Conservation (phyloP, 1,284 basidiomycete genomes). For the Exobasidium cylindrosporum region DNA sequence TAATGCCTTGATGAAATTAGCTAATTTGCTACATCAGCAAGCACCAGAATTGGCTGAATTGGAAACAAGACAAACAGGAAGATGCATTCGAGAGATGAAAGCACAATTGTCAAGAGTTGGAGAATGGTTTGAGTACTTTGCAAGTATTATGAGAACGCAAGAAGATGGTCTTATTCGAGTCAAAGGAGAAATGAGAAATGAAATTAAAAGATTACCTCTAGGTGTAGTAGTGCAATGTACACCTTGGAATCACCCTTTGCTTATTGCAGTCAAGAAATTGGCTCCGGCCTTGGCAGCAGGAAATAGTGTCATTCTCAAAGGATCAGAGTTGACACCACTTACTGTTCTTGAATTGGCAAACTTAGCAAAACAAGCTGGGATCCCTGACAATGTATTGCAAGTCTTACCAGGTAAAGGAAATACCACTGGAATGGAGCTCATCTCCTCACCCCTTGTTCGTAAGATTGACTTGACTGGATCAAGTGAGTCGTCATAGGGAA, state of each 20-base stretch:
- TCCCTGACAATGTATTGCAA: conserved; percentile 64
- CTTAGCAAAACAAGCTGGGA: conserved; percentile 28
- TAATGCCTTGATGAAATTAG: conserved; percentile 19
- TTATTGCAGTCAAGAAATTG: conserved; percentile 78
- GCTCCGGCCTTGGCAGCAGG: conserved; percentile 34
- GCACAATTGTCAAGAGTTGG: conserved; percentile 23
- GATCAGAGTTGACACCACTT: conserved; percentile 30
- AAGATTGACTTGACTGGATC: conserved; percentile 82
- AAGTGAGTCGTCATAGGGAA: too few species aligned
- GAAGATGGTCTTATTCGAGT: conserved; percentile 61
- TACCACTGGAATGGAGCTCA: conserved; percentile 63
- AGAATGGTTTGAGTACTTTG: conserved; percentile 28
- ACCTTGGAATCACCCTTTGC: conserved; percentile 61
- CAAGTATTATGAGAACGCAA: conserved; percentile 14
- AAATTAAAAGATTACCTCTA: conserved; percentile 71
- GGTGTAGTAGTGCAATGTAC: conserved; percentile 79
- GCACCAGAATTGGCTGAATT: conserved; percentile 20
- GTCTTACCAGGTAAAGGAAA: conserved; percentile 70
- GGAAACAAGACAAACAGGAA: conserved; percentile 22
- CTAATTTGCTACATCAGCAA: conserved; percentile 18
- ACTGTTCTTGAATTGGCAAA: conserved; percentile 24
- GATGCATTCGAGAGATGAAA: conserved; percentile 23
- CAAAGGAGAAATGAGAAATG: conserved; percentile 72
- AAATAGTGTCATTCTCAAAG: conserved; percentile 32
- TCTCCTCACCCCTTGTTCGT: conserved; percentile 65